A percentile compares a stretch with the other conserved stretches of the same genome.
Conservation (phyloP, 768 basidiomycete genomes). For the Suillus subalutaceus region DNA sequence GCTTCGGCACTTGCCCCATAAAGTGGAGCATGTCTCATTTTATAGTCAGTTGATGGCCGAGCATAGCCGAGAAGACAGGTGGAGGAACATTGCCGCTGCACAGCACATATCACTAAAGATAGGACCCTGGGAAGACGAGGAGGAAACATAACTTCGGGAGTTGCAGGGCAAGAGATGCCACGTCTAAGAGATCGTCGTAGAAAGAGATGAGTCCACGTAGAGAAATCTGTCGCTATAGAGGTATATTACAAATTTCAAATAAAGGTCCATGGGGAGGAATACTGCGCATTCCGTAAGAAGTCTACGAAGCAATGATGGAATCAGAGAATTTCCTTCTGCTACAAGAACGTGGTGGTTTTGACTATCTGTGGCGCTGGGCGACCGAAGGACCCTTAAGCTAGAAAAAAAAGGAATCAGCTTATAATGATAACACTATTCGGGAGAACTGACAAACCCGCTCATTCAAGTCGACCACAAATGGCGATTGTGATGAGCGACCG, state of each 20-base stretch:
- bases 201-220: background rate
- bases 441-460: constrained; percentile 5
- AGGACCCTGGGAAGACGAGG: constrained; percentile 33
- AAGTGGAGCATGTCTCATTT: constrained; percentile 22
- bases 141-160: constrained; percentile 14
- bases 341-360: constrained; percentile 24
- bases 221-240: background rate
- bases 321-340: constrained; percentile 3
- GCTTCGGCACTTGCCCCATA: constrained; percentile 12
- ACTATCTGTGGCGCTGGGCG: constrained; percentile 43
- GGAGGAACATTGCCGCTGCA: constrained; percentile 28
- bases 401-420: constrained; percentile 4
- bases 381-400: constrained; percentile 48
- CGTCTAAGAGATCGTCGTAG: background rate
- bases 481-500: constrained; percentile 2
- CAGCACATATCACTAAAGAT: constrained; percentile 24
- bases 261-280: constrained; percentile 1
- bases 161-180: background rate
- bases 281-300: background rate
- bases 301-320: constrained; percentile 4
- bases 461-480: constrained; percentile 5
- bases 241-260: constrained; percentile 5
- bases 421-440: background rate
- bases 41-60: constrained; percentile 23
- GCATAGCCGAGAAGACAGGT: constrained; percentile 25